Base-by-base conservation (phyloP, 345 rosid genomes). In the Clarkia xantiana region DNA sequence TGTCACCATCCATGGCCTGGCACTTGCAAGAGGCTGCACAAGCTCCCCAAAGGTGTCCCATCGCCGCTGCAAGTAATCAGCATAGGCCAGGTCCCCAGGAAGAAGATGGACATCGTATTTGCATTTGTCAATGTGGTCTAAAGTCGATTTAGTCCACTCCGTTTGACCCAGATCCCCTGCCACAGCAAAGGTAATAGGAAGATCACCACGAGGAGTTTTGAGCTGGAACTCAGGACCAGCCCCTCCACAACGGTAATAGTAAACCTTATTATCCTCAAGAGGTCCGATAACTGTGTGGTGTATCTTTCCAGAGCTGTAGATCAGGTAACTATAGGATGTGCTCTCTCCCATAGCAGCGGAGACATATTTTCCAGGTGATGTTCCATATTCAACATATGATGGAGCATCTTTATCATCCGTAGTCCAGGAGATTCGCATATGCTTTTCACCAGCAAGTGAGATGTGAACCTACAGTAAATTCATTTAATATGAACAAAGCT, bases 1-100 rank as follows among this genome's bases (percentile, higher is more conserved):
- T 0, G 99, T 91, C 29, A 84, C 99, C 99, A 91, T 91, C 99
- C 99, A 91, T 0, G 99, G 95, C 66, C 79, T 80, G 16, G 87
- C 71, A 60, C 96, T 91, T 14, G 95, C 96, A 47, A 91, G 81
- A 34, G 95, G 96, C 77, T 91, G 74, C 49, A 91, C 94, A 41
- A 87, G 67, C 59, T 81, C 77, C 9, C 96, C 96, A 54, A 91
- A 91, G 9, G 95, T 69, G 56, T 91, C 99, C 99, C 99, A 91
- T 53, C 50, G 66, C 38, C 63, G 84, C 71, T 91, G 96, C 70
- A 80, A 45, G 67, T 67, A 84, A 72, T 86, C 96, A 4, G 96
- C 95, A 59, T 91, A 91, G n/a, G 96, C 73, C 56, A 91, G 87
- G 61, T 91, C 96, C 22, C 98, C 96, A 0, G 98, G 96, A 52